Evolutionary conservation across 345 rosid species (phyloP).

Genomic region (Eucalyptus viminalis): DNA sequence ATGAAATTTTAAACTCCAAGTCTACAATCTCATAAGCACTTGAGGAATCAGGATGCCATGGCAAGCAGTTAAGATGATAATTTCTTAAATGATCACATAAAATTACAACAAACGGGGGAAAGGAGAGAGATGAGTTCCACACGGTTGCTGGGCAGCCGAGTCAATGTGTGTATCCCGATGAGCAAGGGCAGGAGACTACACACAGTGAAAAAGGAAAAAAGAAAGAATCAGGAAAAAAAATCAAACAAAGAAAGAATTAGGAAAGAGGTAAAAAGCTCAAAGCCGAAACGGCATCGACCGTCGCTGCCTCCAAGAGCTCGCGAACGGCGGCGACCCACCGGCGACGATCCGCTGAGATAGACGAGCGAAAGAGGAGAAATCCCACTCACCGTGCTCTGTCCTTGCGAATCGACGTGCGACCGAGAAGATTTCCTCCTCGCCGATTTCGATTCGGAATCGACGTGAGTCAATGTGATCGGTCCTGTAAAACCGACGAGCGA

Average conservation of each 20-base stretch:
- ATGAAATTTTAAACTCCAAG: neutral
- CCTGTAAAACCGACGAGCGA: no score
- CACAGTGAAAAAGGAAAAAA: constrained; percentile 26
- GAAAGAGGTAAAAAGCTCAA: no score
- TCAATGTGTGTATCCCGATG: constrained; percentile 83
- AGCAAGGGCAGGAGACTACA: constrained; percentile 86
- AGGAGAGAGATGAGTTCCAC: constrained; percentile 1
- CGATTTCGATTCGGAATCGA: no score
- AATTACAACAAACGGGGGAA: neutral
- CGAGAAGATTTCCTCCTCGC: no score
- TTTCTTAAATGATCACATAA: neutral
- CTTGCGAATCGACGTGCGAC: no score
- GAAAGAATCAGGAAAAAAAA: neutral
- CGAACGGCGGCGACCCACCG: no score
- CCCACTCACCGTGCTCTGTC: no score
- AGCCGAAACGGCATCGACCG: neutral
- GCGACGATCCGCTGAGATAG: no score
- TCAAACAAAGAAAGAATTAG: no score
- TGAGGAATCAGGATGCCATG: neutral
- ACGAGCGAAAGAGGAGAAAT: no score
- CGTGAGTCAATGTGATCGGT: no score
- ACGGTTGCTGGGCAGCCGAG: constrained; percentile 63
- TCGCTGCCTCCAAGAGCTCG: no score
- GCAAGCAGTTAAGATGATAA: neutral
- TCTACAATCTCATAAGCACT: neutral